Evolutionary conservation across 805 yeast genomes (phyloP).

Genomic region (Yarrowia osloensis): DNA sequence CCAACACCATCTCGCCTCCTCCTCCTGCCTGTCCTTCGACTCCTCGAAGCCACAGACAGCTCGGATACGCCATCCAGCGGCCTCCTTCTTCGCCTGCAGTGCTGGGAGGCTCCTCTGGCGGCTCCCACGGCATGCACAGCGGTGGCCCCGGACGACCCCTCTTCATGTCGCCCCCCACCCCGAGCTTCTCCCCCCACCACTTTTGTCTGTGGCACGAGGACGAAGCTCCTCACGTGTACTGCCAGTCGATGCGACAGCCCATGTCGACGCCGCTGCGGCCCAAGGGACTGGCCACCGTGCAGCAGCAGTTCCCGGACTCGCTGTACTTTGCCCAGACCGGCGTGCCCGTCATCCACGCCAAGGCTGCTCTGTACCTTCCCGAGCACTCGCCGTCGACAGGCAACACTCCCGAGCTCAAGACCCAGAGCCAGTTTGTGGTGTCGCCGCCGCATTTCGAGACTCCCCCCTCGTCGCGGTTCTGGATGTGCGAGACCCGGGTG

Average conservation of each 20-base stretch:
- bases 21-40: slow-evolving; percentile 15
- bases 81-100: slow-evolving; percentile 31
- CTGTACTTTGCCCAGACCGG: slow-evolving; percentile 33
- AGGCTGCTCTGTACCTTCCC: slow-evolving; percentile 38
- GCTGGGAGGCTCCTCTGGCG: slow-evolving; percentile 10
- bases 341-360: slow-evolving; percentile 41
- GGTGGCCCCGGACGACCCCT: background rate
- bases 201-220: slow-evolving; percentile 40
- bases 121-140: background rate
- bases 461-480: slow-evolving; percentile 31
- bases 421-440: slow-evolving; percentile 26
- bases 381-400: slow-evolving; percentile 21
- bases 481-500: slow-evolving; percentile 42
- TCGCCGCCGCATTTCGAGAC: slow-evolving; percentile 24
- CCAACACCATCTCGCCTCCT: slow-evolving; percentile 1
- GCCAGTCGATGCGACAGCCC: slow-evolving; percentile 43
- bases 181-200: slow-evolving; percentile 35
- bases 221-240: slow-evolving; percentile 37
- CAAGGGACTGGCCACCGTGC: slow-evolving; percentile 37
- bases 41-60: slow-evolving; percentile 8
- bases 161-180: slow-evolving; percentile 17
- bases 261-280: slow-evolving; percentile 42
- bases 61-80: slow-evolving; percentile 25
- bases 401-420: slow-evolving; percentile 24
- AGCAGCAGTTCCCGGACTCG: slow-evolving; percentile 39